A percentile compares a stretch with the other conserved stretches of the same genome.
These are phyloP conservation scores for Phytophthora fragariae DNA, from an alignment of 352 stramenopile genomes.

Conservation along the genomic window DNA sequence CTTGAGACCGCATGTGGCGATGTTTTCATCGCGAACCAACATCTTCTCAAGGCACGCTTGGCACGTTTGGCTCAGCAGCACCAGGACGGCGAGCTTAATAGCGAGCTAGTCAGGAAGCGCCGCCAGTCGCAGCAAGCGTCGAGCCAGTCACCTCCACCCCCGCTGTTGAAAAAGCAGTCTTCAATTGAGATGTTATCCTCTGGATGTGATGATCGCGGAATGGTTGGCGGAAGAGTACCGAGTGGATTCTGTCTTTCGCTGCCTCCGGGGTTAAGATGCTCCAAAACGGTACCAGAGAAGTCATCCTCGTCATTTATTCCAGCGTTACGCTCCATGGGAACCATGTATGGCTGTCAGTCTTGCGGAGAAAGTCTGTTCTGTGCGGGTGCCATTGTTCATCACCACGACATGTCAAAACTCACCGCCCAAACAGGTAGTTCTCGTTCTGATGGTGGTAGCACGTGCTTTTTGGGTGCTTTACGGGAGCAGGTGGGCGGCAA, in stretches of 20 bases:
- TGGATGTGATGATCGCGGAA: constrained; percentile 62
- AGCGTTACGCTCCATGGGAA: constrained; percentile 74
- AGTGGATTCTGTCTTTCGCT: constrained; percentile 67
- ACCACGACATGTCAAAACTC: constrained; percentile 29
- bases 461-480: constrained; percentile 28
- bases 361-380: constrained; percentile 74
- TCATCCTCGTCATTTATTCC: constrained; percentile 62
- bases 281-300: constrained; percentile 10
- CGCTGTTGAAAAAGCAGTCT: constrained; percentile 38
- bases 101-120: constrained; percentile 44
- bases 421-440: not conserved
- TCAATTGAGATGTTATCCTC: constrained; percentile 38
- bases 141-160: constrained; percentile 23
- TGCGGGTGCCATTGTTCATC: constrained; percentile 62
- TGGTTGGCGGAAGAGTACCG: constrained; percentile 63
- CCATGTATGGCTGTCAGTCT: constrained; percentile 65
- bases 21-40: constrained; percentile 81
- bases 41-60: constrained; percentile 63
- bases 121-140: constrained; percentile 34
- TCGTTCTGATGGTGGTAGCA: not conserved
- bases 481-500: constrained; percentile 6
- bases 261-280: constrained; percentile 19
- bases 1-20: constrained; percentile 74
- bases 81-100: constrained; percentile 41
- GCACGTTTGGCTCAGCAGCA: constrained; percentile 45